A percentile compares a stretch with the other conserved stretches of the same genome.
These are phyloP conservation scores for Leptographium lundbergii DNA, from an alignment of 2,329 filamentous ascomycete genomes.

Conservation along the genomic window DNA sequence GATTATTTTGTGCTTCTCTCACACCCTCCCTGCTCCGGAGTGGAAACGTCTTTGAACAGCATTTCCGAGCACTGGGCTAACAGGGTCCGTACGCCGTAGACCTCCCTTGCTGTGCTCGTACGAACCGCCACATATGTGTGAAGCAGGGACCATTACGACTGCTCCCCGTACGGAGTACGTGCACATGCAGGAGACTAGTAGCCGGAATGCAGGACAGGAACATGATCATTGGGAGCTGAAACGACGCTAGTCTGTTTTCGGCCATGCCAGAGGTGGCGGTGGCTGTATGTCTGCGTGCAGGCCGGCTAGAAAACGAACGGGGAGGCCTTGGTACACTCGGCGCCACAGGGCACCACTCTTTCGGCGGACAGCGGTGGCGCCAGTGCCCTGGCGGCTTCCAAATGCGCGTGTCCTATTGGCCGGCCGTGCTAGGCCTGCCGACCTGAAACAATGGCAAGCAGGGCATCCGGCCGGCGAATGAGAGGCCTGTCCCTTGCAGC, in stretches of 20 bases:
- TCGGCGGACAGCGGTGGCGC: not conserved
- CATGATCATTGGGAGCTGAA: not conserved
- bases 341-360: not conserved
- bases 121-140: not conserved
- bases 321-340: not conserved
- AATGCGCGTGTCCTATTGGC: conserved; percentile 1
- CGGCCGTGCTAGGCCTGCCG: not conserved
- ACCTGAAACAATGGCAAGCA: conserved; percentile 8
- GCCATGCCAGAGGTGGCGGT: not conserved
- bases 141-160: not conserved
- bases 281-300: not conserved
- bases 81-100: too few species aligned
- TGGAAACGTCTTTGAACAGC: not conserved
- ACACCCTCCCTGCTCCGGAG: not conserved
- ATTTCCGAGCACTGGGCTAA: too few species aligned
- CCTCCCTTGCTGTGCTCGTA: not conserved
- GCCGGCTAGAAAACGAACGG: not conserved
- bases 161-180: not conserved
- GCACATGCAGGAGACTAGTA: not conserved
- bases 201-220: not conserved
- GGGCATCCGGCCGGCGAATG: conserved; percentile 2
- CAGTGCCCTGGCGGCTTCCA: not conserved
- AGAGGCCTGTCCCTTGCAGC: not conserved
- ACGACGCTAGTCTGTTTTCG: not conserved
- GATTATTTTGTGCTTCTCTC: not conserved